Conservation (phyloP, 2,329 filamentous ascomycete genomes). For the Cladorrhinum sp. region DNA sequence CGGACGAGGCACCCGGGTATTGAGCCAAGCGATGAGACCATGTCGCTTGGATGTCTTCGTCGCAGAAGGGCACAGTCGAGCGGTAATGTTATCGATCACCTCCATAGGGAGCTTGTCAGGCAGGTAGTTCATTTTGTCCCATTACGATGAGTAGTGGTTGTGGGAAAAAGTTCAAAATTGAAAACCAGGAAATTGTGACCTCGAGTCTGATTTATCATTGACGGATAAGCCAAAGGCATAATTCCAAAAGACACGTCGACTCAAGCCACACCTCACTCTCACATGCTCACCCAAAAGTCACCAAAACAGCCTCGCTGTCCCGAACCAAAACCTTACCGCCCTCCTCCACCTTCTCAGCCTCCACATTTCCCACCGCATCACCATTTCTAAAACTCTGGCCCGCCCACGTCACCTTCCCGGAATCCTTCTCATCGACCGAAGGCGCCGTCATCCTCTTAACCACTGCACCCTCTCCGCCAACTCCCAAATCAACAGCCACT, state of each 20-base stretch:
- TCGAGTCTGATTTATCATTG: too few relatives aligned
- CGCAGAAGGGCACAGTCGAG: not conserved
- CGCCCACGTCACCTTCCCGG: slow-evolving; percentile 22
- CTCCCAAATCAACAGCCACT: slow-evolving; percentile 17
- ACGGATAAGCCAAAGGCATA: too few relatives aligned
- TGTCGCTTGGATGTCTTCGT: not conserved
- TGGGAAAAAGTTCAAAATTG: too few relatives aligned
- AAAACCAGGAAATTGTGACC: too few relatives aligned
- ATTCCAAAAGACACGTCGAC: too few relatives aligned
- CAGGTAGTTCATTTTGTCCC: too few relatives aligned
- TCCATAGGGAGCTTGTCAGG: too few relatives aligned
- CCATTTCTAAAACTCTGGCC: slow-evolving; percentile 23
- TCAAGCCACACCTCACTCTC: too few relatives aligned
- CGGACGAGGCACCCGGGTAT: too few relatives aligned
- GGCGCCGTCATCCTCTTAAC: slow-evolving; percentile 24
- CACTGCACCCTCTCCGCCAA: slow-evolving; percentile 6
- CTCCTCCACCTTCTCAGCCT: slow-evolving; percentile 9
- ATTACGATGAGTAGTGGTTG: too few relatives aligned
- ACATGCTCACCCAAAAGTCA: slow-evolving; percentile 13
- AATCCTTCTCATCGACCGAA: slow-evolving; percentile 21
- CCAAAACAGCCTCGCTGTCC: slow-evolving; percentile 21
- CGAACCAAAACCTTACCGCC: slow-evolving; percentile 5
- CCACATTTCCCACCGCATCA: slow-evolving; percentile 11
- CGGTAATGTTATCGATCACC: too few relatives aligned
- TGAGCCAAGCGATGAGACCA: not conserved